Percentiles rank a stretch among this genome's conserved stretches.
Conservation (phyloP, 179 eudicot genomes). For the Corrigiola litoralis region DNA sequence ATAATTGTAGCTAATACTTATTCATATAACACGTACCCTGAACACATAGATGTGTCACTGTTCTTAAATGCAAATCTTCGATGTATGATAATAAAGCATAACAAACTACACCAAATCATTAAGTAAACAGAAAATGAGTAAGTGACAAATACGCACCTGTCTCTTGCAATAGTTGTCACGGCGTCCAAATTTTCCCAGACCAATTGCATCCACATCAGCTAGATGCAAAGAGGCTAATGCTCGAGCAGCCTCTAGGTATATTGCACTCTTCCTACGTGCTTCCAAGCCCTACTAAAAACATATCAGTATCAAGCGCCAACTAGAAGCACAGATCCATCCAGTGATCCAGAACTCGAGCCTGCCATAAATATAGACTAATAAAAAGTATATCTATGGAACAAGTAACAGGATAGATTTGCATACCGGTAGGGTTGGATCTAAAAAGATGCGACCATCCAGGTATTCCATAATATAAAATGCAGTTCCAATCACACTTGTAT, state of each 20-base stretch:
- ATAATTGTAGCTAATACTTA: no score
- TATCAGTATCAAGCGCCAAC: neutral
- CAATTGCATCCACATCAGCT: slow-evolving; percentile 71
- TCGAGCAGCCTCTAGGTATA: slow-evolving; percentile 67
- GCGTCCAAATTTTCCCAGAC: slow-evolving; percentile 71
- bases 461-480: slow-evolving; percentile 96
- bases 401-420: neutral
- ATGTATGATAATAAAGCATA: no score
- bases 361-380: neutral
- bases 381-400: neutral
- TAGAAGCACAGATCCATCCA: slow-evolving; percentile 6
- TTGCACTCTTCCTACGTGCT: slow-evolving; percentile 47
- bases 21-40: no score
- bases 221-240: slow-evolving; percentile 81
- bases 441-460: slow-evolving; percentile 81
- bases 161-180: slow-evolving; percentile 80
- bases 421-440: slow-evolving; percentile 75
- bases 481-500: slow-evolving; percentile 83
- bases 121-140: neutral
- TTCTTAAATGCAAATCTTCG: no score
- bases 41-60: no score
- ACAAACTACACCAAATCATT: neutral
- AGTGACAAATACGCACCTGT: slow-evolving; percentile 39
- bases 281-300: slow-evolving; percentile 49
- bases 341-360: neutral